Evolutionary conservation across 208 protist genomes (phyloP).

Genomic region (Crithidia fasciculata): DNA sequence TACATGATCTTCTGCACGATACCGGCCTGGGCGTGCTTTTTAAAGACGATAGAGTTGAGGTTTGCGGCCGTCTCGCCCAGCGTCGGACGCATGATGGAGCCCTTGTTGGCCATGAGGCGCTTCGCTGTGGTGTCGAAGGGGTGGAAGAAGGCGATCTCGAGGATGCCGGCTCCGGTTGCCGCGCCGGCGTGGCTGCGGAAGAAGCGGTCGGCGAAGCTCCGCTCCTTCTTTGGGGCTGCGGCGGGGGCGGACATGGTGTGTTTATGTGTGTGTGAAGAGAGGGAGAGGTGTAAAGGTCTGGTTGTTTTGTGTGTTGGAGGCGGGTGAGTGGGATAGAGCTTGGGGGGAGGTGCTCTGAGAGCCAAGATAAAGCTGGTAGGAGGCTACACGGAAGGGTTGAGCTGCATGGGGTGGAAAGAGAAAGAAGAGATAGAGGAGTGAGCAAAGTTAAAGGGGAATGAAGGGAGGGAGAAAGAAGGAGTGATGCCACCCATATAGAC

Average conservation of each 20-base stretch:
- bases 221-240: conserved; percentile 22
- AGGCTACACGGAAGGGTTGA: no score
- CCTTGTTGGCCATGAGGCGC: conserved; percentile 85
- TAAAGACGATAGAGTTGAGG: conserved; percentile 82
- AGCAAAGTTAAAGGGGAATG: no score
- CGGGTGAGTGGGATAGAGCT: no score
- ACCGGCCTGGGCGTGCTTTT: conserved; percentile 64
- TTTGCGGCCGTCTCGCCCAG: conserved; percentile 55
- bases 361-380: no score
- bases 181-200: conserved; percentile 62
- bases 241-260: conserved; percentile 27
- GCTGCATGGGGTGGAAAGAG: no score
- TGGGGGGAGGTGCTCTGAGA: no score
- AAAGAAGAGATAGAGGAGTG: no score
- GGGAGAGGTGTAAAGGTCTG: no score
- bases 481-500: no score
- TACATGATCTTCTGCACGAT: conserved; percentile 73
- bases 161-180: conserved; percentile 71
- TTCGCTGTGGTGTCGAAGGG: conserved; percentile 92
- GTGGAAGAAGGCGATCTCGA: conserved; percentile 90
- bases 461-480: no score
- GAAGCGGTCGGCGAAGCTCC: conserved; percentile 49
- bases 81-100: conserved; percentile 47
- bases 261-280: background rate
- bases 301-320: no score